Percentiles rank a stretch among this genome's conserved stretches.
Evolutionary conservation across 2,329 filamentous ascomycete genomes (phyloP).

Genomic region (Beauveria brongniartii): DNA sequence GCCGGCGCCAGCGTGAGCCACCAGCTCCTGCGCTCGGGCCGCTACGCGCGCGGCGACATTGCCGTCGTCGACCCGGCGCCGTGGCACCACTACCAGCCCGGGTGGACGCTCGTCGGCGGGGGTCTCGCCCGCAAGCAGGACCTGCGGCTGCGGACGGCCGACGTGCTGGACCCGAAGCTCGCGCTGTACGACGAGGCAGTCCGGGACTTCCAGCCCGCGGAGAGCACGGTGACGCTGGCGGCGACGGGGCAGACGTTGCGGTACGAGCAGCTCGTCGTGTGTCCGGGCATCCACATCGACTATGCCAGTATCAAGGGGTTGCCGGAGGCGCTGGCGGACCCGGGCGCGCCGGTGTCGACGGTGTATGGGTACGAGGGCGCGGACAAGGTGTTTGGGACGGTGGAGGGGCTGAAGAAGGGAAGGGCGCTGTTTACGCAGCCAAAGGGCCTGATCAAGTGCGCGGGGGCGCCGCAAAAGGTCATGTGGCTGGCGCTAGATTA

Average conservation of each 20-base stretch:
- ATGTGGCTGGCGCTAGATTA: slow-evolving; percentile 55
- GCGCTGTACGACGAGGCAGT: slow-evolving; percentile 51
- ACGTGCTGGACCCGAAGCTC: slow-evolving; percentile 50
- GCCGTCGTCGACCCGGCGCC: slow-evolving; percentile 54
- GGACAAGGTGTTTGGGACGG: slow-evolving; percentile 42
- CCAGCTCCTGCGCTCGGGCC: slow-evolving; percentile 54
- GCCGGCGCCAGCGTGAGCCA: slow-evolving; percentile 60
- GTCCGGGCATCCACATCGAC: slow-evolving; percentile 46
- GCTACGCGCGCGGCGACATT: slow-evolving; percentile 51
- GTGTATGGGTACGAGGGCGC: slow-evolving; percentile 50
- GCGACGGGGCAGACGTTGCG: slow-evolving; percentile 37
- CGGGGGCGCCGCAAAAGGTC: slow-evolving; percentile 52
- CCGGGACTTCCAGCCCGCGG: slow-evolving; percentile 41
- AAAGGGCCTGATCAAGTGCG: slow-evolving; percentile 50
- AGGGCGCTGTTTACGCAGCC: slow-evolving; percentile 53
- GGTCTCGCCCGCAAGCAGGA: slow-evolving; percentile 56
- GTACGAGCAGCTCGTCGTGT: slow-evolving; percentile 60
- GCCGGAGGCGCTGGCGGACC: slow-evolving; percentile 45
- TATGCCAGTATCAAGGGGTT: slow-evolving; percentile 45
- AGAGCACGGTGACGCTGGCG: slow-evolving; percentile 49
- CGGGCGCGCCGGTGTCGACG: slow-evolving; percentile 40
- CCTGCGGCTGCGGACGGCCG: slow-evolving; percentile 40
- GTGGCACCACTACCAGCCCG: slow-evolving; percentile 61
- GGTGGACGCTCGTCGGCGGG: slow-evolving; percentile 61
- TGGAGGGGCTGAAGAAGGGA: slow-evolving; percentile 40